Evolutionary conservation across 441 rosid species (phyloP).

Genomic region (Erodium moschatum): DNA sequence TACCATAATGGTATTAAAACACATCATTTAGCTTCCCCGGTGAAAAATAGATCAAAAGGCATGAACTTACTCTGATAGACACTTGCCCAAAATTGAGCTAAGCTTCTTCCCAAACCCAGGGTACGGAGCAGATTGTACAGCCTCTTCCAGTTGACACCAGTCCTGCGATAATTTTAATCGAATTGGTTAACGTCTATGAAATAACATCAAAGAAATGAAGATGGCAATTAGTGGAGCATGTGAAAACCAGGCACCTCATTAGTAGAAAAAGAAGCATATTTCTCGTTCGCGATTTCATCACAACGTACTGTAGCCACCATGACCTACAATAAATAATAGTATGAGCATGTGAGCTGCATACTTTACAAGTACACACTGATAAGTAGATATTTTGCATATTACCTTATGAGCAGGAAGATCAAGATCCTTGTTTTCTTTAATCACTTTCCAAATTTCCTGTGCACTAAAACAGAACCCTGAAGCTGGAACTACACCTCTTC

Average conservation of each 20-base stretch:
- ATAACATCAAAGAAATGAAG: slow-evolving; percentile 7
- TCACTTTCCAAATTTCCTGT: slow-evolving; percentile 88
- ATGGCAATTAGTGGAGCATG: neutral
- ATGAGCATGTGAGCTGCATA: neutral
- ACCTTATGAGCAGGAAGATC: slow-evolving; percentile 99
- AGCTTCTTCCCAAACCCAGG: slow-evolving; percentile 84
- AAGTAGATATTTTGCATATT: slow-evolving; percentile 15
- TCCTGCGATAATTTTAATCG: slow-evolving; percentile 35
- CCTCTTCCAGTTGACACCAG: slow-evolving; percentile 72
- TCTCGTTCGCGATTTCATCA: slow-evolving; percentile 92
- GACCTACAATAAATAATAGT: slow-evolving; percentile 43
- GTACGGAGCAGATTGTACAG: slow-evolving; percentile 58
- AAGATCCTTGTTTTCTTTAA: slow-evolving; percentile 95
- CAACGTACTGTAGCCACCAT: slow-evolving; percentile 99
- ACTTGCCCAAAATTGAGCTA: slow-evolving; percentile 47
- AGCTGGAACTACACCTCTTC: slow-evolving; percentile 97
- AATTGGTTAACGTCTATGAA: neutral
- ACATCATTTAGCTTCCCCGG: neutral
- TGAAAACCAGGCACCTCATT: slow-evolving; percentile 50
- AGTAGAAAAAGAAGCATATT: slow-evolving; percentile 43
- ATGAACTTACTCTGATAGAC: slow-evolving; percentile 59
- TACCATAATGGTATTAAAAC: neutral
- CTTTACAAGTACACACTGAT: neutral
- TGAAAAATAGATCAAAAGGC: slow-evolving; percentile 5
- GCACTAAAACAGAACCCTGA: slow-evolving; percentile 94